Percentiles rank a stretch among this genome's conserved stretches.
These are phyloP conservation scores for Myriangium duriaei DNA, from an alignment of 2,329 filamentous ascomycete genomes.

Conservation along the genomic window DNA sequence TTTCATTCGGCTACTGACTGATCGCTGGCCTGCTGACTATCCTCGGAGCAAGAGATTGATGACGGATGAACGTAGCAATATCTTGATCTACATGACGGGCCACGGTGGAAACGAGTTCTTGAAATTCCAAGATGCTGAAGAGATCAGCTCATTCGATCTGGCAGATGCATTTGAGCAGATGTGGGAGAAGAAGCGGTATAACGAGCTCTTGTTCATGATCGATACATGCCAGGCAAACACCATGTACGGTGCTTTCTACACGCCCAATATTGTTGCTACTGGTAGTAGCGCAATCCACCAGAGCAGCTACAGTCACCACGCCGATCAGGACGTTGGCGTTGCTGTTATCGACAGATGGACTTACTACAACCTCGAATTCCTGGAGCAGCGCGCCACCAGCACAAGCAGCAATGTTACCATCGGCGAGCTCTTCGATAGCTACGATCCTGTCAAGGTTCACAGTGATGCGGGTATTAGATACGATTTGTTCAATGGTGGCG, in stretches of 20 bases:
- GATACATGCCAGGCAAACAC: slow-evolving; percentile 99
- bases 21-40: slow-evolving; percentile 88
- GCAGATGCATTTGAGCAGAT: slow-evolving; percentile 98
- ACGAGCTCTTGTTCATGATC: slow-evolving; percentile 99
- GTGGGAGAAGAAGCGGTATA: slow-evolving; percentile 98
- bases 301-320: slow-evolving; percentile 93
- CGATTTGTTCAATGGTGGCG: slow-evolving; percentile 84
- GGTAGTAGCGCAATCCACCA: slow-evolving; percentile 94
- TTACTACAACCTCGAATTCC: slow-evolving; percentile 95
- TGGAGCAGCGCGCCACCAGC: slow-evolving; percentile 80
- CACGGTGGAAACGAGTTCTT: slow-evolving; percentile 96
- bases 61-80: slow-evolving; percentile 92
- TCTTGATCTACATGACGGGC: slow-evolving; percentile 97
- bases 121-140: slow-evolving; percentile 96
- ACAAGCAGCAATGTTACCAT: slow-evolving; percentile 79
- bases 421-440: slow-evolving; percentile 90
- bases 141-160: slow-evolving; percentile 91
- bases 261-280: slow-evolving; percentile 93
- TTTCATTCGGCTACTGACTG: slow-evolving; percentile 89
- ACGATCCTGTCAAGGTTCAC: slow-evolving; percentile 89
- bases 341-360: slow-evolving; percentile 98
- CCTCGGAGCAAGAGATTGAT: slow-evolving; percentile 85
- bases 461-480: slow-evolving; percentile 84
- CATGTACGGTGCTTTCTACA: slow-evolving; percentile 98
- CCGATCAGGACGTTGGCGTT: slow-evolving; percentile 93